Base-by-base conservation (phyloP, 208 protist species). In the Tetramitus jugosus region DNA sequence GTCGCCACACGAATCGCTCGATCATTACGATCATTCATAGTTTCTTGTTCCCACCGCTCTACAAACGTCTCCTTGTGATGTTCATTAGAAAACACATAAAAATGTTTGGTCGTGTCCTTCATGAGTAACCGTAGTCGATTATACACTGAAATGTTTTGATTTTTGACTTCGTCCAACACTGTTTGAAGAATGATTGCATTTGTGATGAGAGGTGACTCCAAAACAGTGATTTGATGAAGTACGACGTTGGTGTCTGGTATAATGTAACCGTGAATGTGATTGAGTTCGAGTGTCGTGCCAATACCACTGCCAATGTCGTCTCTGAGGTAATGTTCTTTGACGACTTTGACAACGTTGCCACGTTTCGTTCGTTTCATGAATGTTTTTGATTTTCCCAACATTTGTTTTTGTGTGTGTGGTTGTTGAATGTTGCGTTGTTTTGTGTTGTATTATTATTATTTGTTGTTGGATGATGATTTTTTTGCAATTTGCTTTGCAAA, bases 61-160 rank as follows among this genome's bases (percentile, higher is more conserved):
- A 88, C 89, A 84, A 89, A 88, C 26, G 91, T 94, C 79, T 94
- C 90, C 78, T 91, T 88, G 77, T 94, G 91, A 39, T 85, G 84
- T 80, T 96, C 91, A 80, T 96, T 95, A 3, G 87, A 86, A 76
- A 96, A 95, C n/a, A 92, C 90, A 81, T 91, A 92, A 85, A 89
- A 93, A 42, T 64, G 71, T 29, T 76, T 77, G 72, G 91, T 91
- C 45, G 86, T 81, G 60, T 91, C 88, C 31, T 53, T 49, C n/a
- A 94, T 61, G 43, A 96, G 68, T 56, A 83, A 77, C 69, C 92
- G 87, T n/a, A 95, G 76, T 23, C 91, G 84, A 3, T 90, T 87
- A 83, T 95, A 94, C 42, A 94, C 87, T 69, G 80, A 86, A 74
- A 91, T 89, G 80, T 94, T 95, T 72, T 88, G 87, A 71, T 93